Evolutionary conservation across 23 red algal genomes (phyloP), one percentile per base, ranked within the genome.

Genomic region (Gracilariopsis chorda): DNA sequence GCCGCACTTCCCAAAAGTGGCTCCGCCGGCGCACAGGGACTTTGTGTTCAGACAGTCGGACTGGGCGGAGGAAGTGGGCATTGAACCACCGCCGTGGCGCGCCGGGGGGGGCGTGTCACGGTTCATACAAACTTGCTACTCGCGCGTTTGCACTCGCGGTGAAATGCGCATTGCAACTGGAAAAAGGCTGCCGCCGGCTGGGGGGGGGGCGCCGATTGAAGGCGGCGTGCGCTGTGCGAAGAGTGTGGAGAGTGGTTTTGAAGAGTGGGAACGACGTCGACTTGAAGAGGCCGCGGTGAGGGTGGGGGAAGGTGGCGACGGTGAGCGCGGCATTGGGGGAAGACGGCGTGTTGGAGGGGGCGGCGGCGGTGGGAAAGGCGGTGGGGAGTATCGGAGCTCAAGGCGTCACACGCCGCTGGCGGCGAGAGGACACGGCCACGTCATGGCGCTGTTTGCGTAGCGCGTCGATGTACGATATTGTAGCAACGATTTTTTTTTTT

Each of bases 11-110:
- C 7, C 21, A 1, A 24, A 46, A 37, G 30, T 78, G 28, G 0
- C 63, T 23, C 4, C 40, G 40, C 33, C 16, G 74, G 7, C 36
- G 12, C 68, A 41, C 11, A 11, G 33, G 30, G 59, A 58, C 47
- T 86, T 85, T 48, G 58, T 94, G 56, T 85, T 94, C 75, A 27
- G 24, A 1, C 57, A 70, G 58, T 82, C 75, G 9, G 72, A 69
- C 35, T 94, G 91, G 91, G 91, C 81, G 4, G 81, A 94, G 20
- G 81, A 86, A 34, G 78, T 84, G 8, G 91, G 91, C 68, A 86
- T 94, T 27, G 91, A 94, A 23, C 91, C 91, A 11, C 91, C 91
- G 30, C 71, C 91, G 29, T 94, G 91, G 91, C 91, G 91, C 39
- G 52, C 82, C 9, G 70, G 49, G 20, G 88, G 78, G n/a, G n/a